Evolutionary conservation across 345 rosid genomes (phyloP).

Genomic region (sweet orange (Citrus sinensis)): DNA sequence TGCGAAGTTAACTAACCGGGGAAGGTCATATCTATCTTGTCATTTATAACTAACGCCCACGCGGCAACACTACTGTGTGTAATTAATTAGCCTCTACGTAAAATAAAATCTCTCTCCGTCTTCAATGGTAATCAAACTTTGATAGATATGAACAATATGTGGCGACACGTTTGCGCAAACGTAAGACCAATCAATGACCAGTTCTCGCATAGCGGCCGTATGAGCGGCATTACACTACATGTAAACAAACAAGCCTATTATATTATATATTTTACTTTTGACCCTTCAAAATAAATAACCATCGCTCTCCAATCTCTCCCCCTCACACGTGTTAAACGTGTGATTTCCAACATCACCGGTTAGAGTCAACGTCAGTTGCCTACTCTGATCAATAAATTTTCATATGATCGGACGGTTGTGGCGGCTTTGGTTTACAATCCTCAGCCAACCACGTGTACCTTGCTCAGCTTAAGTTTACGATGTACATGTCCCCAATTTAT

Average conservation of each 20-base stretch:
- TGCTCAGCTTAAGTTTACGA: neutral
- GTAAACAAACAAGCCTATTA: neutral
- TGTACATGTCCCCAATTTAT: neutral
- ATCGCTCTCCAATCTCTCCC: neutral
- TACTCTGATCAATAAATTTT: neutral
- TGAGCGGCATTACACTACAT: neutral
- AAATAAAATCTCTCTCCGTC: neutral
- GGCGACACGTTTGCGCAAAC: slow-evolving; percentile 51
- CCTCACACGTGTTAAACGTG: slow-evolving; percentile 1
- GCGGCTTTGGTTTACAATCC: neutral
- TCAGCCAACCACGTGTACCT: slow-evolving; percentile 36
- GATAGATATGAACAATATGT: slow-evolving; percentile 19
- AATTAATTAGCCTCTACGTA: neutral
- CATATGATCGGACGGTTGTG: slow-evolving; percentile 21
- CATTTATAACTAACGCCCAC: neutral
- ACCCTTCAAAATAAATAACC: too few relatives aligned
- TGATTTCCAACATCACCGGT: neutral
- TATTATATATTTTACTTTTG: neutral
- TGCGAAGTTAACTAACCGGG: neutral
- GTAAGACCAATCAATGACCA: neutral
- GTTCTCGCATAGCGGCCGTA: neutral
- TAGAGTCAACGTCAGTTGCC: slow-evolving; percentile 5
- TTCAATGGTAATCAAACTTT: neutral
- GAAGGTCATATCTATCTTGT: neutral
- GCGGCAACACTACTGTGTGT: neutral